Evolutionary conservation across 2,329 filamentous ascomycete genomes (phyloP), one percentile per base, ranked within the genome.

Genomic region (Cercospora berteroae): DNA sequence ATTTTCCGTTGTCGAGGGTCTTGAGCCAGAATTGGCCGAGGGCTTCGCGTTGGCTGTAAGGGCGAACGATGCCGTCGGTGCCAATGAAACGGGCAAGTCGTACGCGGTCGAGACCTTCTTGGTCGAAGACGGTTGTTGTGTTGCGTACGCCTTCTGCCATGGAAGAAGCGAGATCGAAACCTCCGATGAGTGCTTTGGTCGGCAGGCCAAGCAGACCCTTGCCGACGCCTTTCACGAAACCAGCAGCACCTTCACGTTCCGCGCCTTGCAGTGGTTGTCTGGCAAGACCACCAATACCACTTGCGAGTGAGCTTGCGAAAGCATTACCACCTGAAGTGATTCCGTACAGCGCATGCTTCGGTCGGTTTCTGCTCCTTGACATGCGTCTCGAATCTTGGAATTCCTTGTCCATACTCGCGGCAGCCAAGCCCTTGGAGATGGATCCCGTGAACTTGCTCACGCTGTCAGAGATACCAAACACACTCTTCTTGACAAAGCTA

Each of bases 21-120:
- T 99, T 99, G 71, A 99, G 89, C 96, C 95, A 99, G 83, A 93
- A 97, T 79, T 99, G 95, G 0, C 95, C 95, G 3, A 99, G 88
- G 0, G 95, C 94, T 83, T 99, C 95, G 57, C 95, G 92, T 77
- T 96, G 92, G 65, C 90, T 94, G 83, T 97, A 99, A 0, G 95
- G 94, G 3, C 94, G 90, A 36, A 99, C 94, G 68, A 99, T 92
- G 48, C 95, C 95, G 78, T 99, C 94, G 50, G 89, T 88, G 16
- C 93, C 92, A 68, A 99, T 93, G 81, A 96, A 97, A 18, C 95
- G 91, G 5, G 94, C 91, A 61, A 96, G 86, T n/a, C 95, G 92
- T 25, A 97, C 93, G 59, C 95, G 93, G 74, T 99, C 96, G 6
- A 99, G 89, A 62, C 96, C 95, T 67, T 94, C 91, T 27, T 92